phyloP scores from a whole-genome alignment of 768 basidiomycete genomes.

The Tricholoma hemisulphureum region DNA sequence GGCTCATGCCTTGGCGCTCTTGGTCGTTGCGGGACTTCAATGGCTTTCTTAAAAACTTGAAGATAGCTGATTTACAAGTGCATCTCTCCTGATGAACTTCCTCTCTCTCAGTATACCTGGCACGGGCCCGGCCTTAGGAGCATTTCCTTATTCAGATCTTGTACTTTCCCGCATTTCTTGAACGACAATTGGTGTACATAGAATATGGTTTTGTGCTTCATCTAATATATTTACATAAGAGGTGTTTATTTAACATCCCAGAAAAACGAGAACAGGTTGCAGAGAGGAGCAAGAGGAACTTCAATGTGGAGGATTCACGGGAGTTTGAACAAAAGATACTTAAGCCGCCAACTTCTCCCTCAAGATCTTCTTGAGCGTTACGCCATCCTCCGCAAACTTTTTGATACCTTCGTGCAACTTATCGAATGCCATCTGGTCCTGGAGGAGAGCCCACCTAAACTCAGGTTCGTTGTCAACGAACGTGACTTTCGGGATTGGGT shows the following conservation, averaged over 20 bases:
- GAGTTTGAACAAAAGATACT: conserved; percentile 6
- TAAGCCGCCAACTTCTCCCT: conserved; percentile 62
- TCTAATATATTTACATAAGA: too few relatives aligned
- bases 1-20: background rate
- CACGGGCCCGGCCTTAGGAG: too few relatives aligned
- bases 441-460: conserved; percentile 92
- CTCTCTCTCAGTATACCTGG: too few relatives aligned
- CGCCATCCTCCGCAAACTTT: conserved; percentile 96
- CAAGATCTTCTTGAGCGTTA: conserved; percentile 81
- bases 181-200: too few relatives aligned
- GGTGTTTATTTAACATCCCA: too few relatives aligned
- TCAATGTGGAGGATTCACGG: too few relatives aligned
- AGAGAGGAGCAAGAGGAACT: too few relatives aligned
- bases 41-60: background rate
- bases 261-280: too few relatives aligned
- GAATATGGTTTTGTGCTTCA: too few relatives aligned
- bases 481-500: conserved; percentile 74
- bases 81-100: background rate
- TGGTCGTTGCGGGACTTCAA: background rate
- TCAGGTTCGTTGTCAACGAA: conserved; percentile 92
- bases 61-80: too few relatives aligned
- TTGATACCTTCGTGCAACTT: conserved; percentile 98
- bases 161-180: too few relatives aligned
- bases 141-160: too few relatives aligned
- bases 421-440: conserved; percentile 98